These are phyloP conservation scores for Erodium moschatum DNA, from an alignment of 441 rosid species.

Conservation along the genomic window DNA sequence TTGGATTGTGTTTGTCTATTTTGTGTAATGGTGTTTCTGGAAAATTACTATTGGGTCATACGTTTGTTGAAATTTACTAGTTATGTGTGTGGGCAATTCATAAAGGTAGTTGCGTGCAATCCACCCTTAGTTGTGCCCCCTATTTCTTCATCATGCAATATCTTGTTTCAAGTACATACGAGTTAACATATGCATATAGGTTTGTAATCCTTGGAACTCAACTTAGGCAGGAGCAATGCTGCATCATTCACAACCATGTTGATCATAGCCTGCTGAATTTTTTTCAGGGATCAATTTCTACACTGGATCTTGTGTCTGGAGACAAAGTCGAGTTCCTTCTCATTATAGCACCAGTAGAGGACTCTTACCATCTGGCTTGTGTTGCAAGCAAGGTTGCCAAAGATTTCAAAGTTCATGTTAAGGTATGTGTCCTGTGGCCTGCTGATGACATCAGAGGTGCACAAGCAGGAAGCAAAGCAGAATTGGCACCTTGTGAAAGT, in stretches of 20 bases:
- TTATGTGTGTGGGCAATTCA: too few relatives aligned
- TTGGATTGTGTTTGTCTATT: too few relatives aligned
- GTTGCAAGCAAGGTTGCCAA: constrained; percentile 37
- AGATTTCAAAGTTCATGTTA: constrained; percentile 36
- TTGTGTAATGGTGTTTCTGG: too few relatives aligned
- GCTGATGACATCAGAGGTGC: constrained; percentile 22
- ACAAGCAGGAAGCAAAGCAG: constrained; percentile 30
- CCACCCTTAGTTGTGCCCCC: too few relatives aligned
- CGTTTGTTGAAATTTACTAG: too few relatives aligned
- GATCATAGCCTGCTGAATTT: background rate
- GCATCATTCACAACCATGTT: background rate
- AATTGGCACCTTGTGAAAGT: constrained; percentile 49
- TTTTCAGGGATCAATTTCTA: constrained; percentile 43
- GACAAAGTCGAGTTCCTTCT: constrained; percentile 76
- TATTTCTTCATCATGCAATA: too few relatives aligned
- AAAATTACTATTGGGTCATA: too few relatives aligned
- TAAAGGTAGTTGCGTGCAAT: too few relatives aligned
- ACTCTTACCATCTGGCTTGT: constrained; percentile 47
- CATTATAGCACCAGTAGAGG: constrained; percentile 50
- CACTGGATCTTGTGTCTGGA: constrained; percentile 54
- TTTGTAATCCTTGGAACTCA: background rate
- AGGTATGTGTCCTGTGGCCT: constrained; percentile 51
- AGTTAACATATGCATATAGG: background rate
- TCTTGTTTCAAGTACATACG: too few relatives aligned
- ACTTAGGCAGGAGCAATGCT: background rate